phyloP scores from a whole-genome alignment of 2,329 filamentous ascomycete species.

The Aspergillus pseudonomiae region DNA sequence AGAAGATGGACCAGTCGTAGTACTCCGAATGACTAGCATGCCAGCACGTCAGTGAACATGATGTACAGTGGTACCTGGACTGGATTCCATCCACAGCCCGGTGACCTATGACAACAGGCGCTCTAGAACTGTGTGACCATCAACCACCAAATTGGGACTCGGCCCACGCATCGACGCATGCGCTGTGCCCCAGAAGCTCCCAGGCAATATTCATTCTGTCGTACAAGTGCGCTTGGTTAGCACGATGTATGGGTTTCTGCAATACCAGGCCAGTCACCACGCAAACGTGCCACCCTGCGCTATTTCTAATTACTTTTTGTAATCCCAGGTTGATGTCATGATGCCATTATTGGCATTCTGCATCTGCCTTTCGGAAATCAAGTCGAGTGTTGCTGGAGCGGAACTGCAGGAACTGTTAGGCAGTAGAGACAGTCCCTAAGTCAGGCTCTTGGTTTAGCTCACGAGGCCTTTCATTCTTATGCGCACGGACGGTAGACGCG shows the following conservation, averaged over 20 bases:
- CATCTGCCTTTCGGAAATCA: constrained; percentile 18
- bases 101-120: constrained; percentile 4
- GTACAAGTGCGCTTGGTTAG: constrained; percentile 19
- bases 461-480: constrained; percentile 22
- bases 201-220: constrained; percentile 12
- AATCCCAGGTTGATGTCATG: constrained; percentile 12
- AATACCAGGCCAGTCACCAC: constrained; percentile 15
- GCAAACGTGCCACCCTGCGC: constrained; percentile 13
- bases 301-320: constrained; percentile 19
- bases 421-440: constrained; percentile 17
- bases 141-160: constrained; percentile 18
- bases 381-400: constrained; percentile 25
- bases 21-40: constrained; percentile 16
- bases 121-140: constrained; percentile 23
- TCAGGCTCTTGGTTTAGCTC: constrained; percentile 23
- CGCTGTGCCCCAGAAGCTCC: constrained; percentile 13
- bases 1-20: constrained; percentile 21
- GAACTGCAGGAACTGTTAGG: constrained; percentile 30
- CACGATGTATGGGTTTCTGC: constrained; percentile 21
- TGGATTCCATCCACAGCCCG: constrained; percentile 3
- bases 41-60: constrained; percentile 19
- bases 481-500: constrained; percentile 30
- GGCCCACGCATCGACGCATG: constrained; percentile 27
- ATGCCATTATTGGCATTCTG: constrained; percentile 14
- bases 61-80: constrained; percentile 16